Percentiles rank a stretch among this genome's conserved stretches.
These are phyloP conservation scores for Pluteus cervinus DNA, from an alignment of 768 basidiomycete species.

Conservation along the genomic window DNA sequence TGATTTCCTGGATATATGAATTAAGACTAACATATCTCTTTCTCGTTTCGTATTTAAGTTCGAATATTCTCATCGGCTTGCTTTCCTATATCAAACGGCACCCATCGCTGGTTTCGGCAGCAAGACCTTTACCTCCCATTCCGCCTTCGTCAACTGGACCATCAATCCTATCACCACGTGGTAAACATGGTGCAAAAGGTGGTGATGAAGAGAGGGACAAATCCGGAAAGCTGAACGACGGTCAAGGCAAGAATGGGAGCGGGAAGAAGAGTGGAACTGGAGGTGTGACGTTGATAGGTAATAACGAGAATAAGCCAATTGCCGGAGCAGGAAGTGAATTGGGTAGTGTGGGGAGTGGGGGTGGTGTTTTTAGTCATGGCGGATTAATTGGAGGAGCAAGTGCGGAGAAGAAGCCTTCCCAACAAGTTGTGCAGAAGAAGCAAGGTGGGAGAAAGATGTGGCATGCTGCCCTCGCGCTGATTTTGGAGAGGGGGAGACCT, in stretches of 20 bases:
- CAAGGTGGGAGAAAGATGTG: constrained; percentile 44
- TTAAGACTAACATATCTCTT: too few relatives aligned
- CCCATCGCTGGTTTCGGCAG: too few relatives aligned
- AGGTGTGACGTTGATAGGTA: too few relatives aligned
- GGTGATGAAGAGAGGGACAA: too few relatives aligned
- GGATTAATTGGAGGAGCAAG: constrained; percentile 13
- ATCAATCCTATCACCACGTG: constrained; percentile 1
- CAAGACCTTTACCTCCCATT: constrained; percentile 17
- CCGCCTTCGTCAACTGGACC: constrained; percentile 6
- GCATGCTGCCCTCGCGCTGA: constrained; percentile 69
- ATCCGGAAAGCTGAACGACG: too few relatives aligned
- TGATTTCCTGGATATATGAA: too few relatives aligned
- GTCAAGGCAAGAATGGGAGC: too few relatives aligned
- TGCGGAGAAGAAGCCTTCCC: constrained; percentile 14
- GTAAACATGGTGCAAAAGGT: too few relatives aligned
- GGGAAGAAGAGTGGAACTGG: too few relatives aligned
- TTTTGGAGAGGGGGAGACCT: constrained; percentile 78
- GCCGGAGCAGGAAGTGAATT: too few relatives aligned
- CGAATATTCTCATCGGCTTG: constrained; percentile 84
- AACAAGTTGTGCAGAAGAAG: too few relatives aligned
- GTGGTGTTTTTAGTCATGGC: constrained; percentile 6
- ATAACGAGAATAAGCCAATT: too few relatives aligned
- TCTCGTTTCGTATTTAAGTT: constrained; percentile 48
- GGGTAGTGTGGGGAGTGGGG: constrained; percentile 8
- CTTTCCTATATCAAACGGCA: constrained; percentile 62